Evolutionary conservation across 2,329 filamentous ascomycete genomes (phyloP), one percentile per base, ranked within the genome.

Genomic region (Aspergillus sp.): DNA sequence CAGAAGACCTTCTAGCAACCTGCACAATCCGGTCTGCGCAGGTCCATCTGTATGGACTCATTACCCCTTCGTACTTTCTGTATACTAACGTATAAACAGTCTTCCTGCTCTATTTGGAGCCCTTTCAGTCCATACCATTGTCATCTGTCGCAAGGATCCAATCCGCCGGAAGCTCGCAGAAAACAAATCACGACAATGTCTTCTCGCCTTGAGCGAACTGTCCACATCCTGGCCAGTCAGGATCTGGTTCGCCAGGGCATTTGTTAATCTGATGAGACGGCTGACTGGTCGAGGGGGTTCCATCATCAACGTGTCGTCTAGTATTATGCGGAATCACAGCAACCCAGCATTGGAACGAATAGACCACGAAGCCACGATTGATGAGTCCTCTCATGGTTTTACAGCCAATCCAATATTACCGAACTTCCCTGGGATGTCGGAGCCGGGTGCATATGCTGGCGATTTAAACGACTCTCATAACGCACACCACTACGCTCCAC

Each of bases 151-250:
- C 1, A 61, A 57, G n/a, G 62, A 66, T 8, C 49, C 60, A 2
- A 58, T 66, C 3, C 61, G 57, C 5, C 59, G 60, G 30, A 60
- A 69, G 53, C 54, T 69, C 1, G 67, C 64, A 2, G 64, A 65
- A 24, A 66, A 65, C 43, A 66, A 62, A 34, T 62, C 64, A 5
- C 48, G 64, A n/a, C 58, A 65, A 17, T 66, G 65, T 13, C 63
- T 69, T 58, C 52, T 69, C 13, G 67, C 64, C 5, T 39, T 69
- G 20, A 65, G 64, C 3, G 60, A 62, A 26, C 56, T 69, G 15
- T 62, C 64, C 22, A 60, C 63, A 15, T 62, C 61, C 9, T 69
- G 67, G 67, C 66, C 66, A 1, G 67, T 68, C 11, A 61, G 60
- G 26, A 64, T 63, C 34, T 69, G 66, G 66, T 65, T 69, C 43